Base-by-base conservation (phyloP, 805 yeast species). In the Starmerella sirachaensis region DNA sequence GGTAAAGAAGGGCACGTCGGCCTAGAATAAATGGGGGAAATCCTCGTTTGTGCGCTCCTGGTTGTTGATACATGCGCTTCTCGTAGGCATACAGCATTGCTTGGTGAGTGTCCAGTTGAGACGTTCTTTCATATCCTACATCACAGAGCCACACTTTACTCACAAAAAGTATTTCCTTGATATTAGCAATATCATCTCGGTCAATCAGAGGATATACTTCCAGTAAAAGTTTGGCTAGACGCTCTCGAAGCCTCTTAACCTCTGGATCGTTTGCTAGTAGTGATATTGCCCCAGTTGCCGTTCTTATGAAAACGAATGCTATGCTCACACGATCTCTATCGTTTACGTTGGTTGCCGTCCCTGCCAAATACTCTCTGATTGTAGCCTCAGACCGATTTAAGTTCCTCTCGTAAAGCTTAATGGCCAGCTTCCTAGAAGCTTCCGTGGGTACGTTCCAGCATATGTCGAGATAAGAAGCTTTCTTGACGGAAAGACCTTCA, bases 21-120 rank as follows among this genome's bases (percentile, higher is more conserved):
- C 81, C 93, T n/a, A 84, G 54, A 2, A 80, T 69, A 1, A 82
- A 68, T 52, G 95, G 73, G 0, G 97, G 85, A 46, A 66, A 78
- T 2, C 85, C 82, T 42, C 78, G 75, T 5, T 73, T 61, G 5
- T 19, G 31, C 16, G 73, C 56, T 30, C 80, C 74, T 5, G 78
- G 69, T 4, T 81, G 60, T n/a, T 71, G 64, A 51, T 79, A 86
- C 8, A 74, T 62, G 26, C 69, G 67, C 31, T 69, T 70, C 37
- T 78, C 63, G 50, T 70, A 74, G 0, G 67, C 64, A 41, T 74
- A 71, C 32, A 72, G 72, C 23, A 77, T 63, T 25, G 62, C 61
- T 5, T 76, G 56, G 21, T 61, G 70, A 31, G 74, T 76, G 41
- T 74, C 71, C 3, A 68, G 61, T 29, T 68, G 75, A 34, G 76